Evolutionary conservation across 2,329 filamentous ascomycete species (phyloP).

Genomic region (Cladosporium sp.): DNA sequence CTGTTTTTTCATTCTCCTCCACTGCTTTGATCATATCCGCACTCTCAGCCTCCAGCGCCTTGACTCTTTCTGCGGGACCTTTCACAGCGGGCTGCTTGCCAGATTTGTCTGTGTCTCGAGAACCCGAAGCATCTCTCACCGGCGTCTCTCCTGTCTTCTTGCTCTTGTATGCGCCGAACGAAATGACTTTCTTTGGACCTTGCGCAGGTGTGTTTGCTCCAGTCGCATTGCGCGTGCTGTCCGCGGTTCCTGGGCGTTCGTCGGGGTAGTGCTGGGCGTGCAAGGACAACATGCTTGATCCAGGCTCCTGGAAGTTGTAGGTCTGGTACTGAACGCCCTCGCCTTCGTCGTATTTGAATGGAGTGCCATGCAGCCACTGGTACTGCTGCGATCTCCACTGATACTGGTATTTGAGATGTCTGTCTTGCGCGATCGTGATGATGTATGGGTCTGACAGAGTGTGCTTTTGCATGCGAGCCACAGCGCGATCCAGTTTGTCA

Average conservation of each 20-base stretch:
- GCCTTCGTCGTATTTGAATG: slow-evolving; percentile 58
- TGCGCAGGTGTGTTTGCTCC: slow-evolving; percentile 13
- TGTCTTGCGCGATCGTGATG: slow-evolving; percentile 48
- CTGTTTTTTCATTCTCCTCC: slow-evolving; percentile 24
- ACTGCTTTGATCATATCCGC: slow-evolving; percentile 34
- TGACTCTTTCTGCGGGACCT: slow-evolving; percentile 34
- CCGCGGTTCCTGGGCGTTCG: slow-evolving; percentile 37
- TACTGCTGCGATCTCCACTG: slow-evolving; percentile 40
- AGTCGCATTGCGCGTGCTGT: slow-evolving; percentile 16
- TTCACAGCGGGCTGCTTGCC: slow-evolving; percentile 33
- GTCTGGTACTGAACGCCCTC: slow-evolving; percentile 61
- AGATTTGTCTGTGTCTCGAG: slow-evolving; percentile 18
- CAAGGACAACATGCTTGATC: slow-evolving; percentile 36
- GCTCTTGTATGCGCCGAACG: slow-evolving; percentile 60
- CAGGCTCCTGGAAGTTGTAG: slow-evolving; percentile 59
- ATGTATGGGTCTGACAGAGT: slow-evolving; percentile 49
- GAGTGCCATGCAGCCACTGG: slow-evolving; percentile 48
- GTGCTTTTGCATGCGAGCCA: slow-evolving; percentile 45
- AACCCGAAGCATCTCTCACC: slow-evolving; percentile 3
- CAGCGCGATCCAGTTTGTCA: slow-evolving; percentile 41
- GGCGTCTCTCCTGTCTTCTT: slow-evolving; percentile 48
- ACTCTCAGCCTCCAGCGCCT: slow-evolving; percentile 28
- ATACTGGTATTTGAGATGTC: slow-evolving; percentile 41
- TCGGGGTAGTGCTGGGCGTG: slow-evolving; percentile 28
- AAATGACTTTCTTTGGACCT: slow-evolving; percentile 62